A percentile compares a stretch with the other conserved stretches of the same genome.
These are phyloP conservation scores for Ogataea henricii DNA, from an alignment of 805 yeast species.

Conservation along the genomic window DNA sequence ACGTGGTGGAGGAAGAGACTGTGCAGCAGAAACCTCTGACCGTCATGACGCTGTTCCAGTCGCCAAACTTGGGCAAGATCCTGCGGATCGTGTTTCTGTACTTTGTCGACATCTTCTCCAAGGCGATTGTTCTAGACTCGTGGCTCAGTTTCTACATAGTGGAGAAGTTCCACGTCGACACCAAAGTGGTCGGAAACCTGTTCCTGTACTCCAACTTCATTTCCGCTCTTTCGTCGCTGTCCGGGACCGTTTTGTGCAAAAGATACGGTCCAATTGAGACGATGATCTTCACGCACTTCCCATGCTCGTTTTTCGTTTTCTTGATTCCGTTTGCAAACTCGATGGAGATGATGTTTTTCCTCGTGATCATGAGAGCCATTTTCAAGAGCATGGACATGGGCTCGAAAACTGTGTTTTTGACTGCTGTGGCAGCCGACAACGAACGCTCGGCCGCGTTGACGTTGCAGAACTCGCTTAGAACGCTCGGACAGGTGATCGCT, in stretches of 20 bases:
- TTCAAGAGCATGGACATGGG: conserved; percentile 51
- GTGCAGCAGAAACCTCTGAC: conserved; percentile 3
- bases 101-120: conserved; percentile 46
- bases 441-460: conserved; percentile 47
- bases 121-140: conserved; percentile 45
- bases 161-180: conserved; percentile 36
- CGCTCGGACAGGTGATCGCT: conserved; percentile 44
- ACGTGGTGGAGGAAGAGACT: conserved; percentile 15
- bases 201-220: conserved; percentile 42
- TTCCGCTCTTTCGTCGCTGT: conserved; percentile 42
- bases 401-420: conserved; percentile 49
- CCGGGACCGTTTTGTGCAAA: conserved; percentile 46
- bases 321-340: conserved; percentile 42
- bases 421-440: conserved; percentile 41
- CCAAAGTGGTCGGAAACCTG: conserved; percentile 41
- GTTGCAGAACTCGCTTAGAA: conserved; percentile 46
- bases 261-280: conserved; percentile 46
- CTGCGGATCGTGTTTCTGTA: conserved; percentile 40
- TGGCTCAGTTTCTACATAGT: conserved; percentile 50
- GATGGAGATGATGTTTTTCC: conserved; percentile 34
- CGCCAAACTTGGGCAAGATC: conserved; percentile 19
- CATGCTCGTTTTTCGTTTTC: conserved; percentile 42
- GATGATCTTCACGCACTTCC: conserved; percentile 47
- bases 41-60: conserved; percentile 6
- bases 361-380: conserved; percentile 39